These are phyloP conservation scores for Aspergillus egyptiacus DNA, from an alignment of 495 filamentous ascomycete species.

Conservation along the genomic window DNA sequence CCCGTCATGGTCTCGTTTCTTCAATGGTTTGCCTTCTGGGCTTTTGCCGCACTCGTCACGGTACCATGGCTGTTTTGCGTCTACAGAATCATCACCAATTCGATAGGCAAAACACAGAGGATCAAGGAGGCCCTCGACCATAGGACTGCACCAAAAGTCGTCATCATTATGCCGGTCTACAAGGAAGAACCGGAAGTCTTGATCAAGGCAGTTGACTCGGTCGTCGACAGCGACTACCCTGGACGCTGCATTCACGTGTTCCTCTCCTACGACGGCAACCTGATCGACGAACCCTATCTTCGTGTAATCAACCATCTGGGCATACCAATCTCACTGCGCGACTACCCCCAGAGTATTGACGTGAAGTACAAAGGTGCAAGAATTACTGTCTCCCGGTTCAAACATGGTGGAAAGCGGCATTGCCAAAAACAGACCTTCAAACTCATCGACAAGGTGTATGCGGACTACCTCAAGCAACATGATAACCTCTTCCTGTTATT, in stretches of 20 bases:
- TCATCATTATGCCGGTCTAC: constrained; percentile 97
- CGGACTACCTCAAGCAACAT: constrained; percentile 78
- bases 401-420: constrained; percentile 87
- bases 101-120: constrained; percentile 69
- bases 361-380: constrained; percentile 74
- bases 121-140: constrained; percentile 85
- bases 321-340: constrained; percentile 68
- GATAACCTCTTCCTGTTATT: constrained; percentile 95
- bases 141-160: constrained; percentile 81
- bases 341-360: constrained; percentile 87
- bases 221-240: constrained; percentile 93
- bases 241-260: constrained; percentile 92
- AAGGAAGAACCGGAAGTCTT: constrained; percentile 86
- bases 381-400: constrained; percentile 88
- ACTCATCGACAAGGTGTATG: constrained; percentile 90
- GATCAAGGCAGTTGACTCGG: constrained; percentile 82
- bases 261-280: constrained; percentile 88
- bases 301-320: constrained; percentile 84
- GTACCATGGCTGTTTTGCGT: constrained; percentile 93
- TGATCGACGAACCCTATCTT: constrained; percentile 83
- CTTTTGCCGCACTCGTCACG: constrained; percentile 78
- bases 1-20: constrained; percentile 56
- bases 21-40: constrained; percentile 96
- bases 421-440: constrained; percentile 94
- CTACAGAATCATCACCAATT: constrained; percentile 81